phyloP scores from a whole-genome alignment of 345 rosid genomes.

The Eucalyptus coolabah region DNA sequence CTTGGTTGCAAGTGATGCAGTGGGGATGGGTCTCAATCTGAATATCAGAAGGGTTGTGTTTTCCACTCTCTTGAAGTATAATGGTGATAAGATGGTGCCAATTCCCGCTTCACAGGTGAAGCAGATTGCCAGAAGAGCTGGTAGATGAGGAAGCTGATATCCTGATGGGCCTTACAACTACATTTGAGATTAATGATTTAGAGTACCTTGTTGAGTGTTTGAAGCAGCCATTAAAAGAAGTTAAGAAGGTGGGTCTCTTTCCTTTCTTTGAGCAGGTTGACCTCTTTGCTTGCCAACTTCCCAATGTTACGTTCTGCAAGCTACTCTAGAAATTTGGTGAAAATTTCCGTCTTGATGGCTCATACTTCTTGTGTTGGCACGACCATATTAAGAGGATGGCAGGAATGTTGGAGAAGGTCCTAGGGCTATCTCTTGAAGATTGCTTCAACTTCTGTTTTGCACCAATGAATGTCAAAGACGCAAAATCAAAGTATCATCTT shows the following conservation, averaged over 20 bases:
- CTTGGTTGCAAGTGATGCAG: conserved; percentile 93
- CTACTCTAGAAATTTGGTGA: conserved; percentile 71
- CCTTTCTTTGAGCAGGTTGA: conserved; percentile 95
- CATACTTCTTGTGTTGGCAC: conserved; percentile 74
- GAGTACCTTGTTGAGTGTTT: conserved; percentile 69
- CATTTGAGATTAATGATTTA: conserved; percentile 58
- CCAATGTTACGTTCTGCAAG: conserved; percentile 34
- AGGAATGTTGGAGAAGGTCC: conserved; percentile 75
- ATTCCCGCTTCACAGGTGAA: conserved; percentile 79
- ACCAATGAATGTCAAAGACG: conserved; percentile 82
- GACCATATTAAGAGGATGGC: conserved; percentile 86
- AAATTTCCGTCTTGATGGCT: conserved; percentile 70
- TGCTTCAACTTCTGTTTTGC: conserved; percentile 92
- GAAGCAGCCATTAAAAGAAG: conserved; percentile 75
- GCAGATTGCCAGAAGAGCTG: conserved; percentile 94
- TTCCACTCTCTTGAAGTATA: conserved; percentile 54
- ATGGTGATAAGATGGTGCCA: conserved; percentile 73
- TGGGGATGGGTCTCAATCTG: conserved; percentile 93
- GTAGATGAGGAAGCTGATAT: conserved; percentile 77
- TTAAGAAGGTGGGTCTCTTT: conserved; percentile 73
- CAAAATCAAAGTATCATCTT: conserved; percentile 86
- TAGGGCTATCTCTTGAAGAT: conserved; percentile 65
- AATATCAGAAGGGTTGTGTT: conserved; percentile 85
- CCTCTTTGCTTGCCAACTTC: conserved; percentile 60
- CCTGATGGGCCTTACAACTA: conserved; percentile 90